Base-by-base conservation (phyloP, 2,329 filamentous ascomycete species). In the Dothistroma pini region DNA sequence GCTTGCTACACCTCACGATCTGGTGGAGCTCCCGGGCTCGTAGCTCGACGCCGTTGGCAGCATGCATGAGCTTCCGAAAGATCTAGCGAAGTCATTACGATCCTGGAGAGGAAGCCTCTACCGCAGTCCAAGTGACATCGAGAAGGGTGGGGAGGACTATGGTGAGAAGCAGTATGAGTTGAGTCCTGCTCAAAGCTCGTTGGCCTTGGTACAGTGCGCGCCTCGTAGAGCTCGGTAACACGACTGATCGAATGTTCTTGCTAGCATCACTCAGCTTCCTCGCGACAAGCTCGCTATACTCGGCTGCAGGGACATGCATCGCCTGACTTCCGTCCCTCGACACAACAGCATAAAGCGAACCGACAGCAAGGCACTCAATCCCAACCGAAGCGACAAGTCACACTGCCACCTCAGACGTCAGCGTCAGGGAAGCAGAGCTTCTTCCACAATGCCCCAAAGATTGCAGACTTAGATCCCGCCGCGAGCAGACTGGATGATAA, bases 11-110 rank as follows among this genome's bases (percentile, higher is more conserved):
- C n/a, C 22, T 50, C 29, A 19, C 55, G 55, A 47, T 22, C 38
- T 54, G 5, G 7, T 14, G 14, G 38, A 34, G 44, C 38, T 56
- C 7, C 34, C 32, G 9, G n/a, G 29, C 29, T 32, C 21, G 29
- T 38, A 12, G 14, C 32, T 19, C 21, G n/a, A 38, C 52, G 32
- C 35, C 9, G n/a, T 21, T 22, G 38, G 52, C 54, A 55, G 12
- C 25, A 73, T 72, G 71, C 70, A 73, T 59, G 71, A 73, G 62
- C 63, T 73, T 49, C 71, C 71, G n/a, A 64, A 68, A 52, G 69
- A 70, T 31, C 60, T 73, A 41, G 56, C 64, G 11, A 66, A 69
- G 4, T 69, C 68, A 35, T 61, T 73, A 44, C 66, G 69, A 8
- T 70, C 69, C 8, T 72, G 65, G 62, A 61, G 71, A 54, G 70